These are phyloP conservation scores for Agrocybe praecox DNA, from an alignment of 768 basidiomycete species.

Conservation along the genomic window DNA sequence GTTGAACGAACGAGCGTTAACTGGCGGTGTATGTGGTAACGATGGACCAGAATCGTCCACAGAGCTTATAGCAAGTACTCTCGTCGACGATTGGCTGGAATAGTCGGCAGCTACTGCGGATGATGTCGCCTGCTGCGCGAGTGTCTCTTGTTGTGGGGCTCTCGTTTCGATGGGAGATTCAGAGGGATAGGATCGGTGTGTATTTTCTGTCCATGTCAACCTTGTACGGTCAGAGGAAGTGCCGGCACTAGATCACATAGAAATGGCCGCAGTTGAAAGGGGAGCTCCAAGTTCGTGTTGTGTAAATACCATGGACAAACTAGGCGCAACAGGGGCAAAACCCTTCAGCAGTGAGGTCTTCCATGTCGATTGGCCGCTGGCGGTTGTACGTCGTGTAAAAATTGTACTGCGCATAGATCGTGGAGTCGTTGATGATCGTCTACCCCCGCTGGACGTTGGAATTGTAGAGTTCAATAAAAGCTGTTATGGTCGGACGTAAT, in stretches of 20 bases:
- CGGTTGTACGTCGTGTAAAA: too few relatives aligned
- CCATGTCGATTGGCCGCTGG: too few relatives aligned
- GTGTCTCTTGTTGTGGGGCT: too few relatives aligned
- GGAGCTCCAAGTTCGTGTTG: constrained; percentile 8
- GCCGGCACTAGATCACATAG: not conserved
- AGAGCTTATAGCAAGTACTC: constrained; percentile 11
- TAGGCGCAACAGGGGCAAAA: too few relatives aligned
- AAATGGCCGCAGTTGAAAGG: not conserved
- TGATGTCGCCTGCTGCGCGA: not conserved
- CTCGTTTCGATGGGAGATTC: not conserved
- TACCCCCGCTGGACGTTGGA: not conserved
- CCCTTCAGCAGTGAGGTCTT: too few relatives aligned
- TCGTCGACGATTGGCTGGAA: not conserved
- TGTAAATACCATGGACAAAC: too few relatives aligned
- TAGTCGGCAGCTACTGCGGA: not conserved
- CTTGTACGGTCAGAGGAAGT: too few relatives aligned
- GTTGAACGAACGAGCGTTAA: too few relatives aligned
- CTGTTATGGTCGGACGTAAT: too few relatives aligned
- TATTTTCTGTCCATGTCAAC: too few relatives aligned
- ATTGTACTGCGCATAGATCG: too few relatives aligned
- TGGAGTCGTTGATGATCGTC: not conserved
- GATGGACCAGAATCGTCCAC: constrained; percentile 19
- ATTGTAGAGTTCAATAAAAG: not conserved
- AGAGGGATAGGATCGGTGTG: not conserved
- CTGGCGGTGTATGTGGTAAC: too few relatives aligned